These are phyloP conservation scores for Penicillium griseofulvum DNA, from an alignment of 2,329 filamentous ascomycete species.

Conservation along the genomic window DNA sequence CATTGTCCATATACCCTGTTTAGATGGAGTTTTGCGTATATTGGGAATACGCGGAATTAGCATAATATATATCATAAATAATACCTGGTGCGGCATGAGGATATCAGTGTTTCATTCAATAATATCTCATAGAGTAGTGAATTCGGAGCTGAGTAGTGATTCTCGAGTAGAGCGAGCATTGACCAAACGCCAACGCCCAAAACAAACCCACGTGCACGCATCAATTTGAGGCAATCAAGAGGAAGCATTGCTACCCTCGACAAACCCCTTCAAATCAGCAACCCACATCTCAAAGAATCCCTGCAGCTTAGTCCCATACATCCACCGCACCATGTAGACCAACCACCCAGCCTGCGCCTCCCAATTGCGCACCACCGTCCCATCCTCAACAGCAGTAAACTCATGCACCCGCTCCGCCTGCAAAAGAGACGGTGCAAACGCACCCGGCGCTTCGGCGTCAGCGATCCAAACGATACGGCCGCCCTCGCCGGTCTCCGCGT, in stretches of 20 bases:
- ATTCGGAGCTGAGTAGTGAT: neutral
- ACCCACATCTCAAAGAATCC: conserved; percentile 44
- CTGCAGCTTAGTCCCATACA: conserved; percentile 39
- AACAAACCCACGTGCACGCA: neutral
- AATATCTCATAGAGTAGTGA: neutral
- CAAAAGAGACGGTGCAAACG: conserved; percentile 36
- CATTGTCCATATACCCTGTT: conserved; percentile 19
- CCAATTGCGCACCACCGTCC: conserved; percentile 44
- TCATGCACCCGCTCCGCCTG: conserved; percentile 50
- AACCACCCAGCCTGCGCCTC: conserved; percentile 45
- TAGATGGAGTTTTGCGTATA: conserved; percentile 15
- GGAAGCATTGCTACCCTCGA: conserved; percentile 26
- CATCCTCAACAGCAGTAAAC: conserved; percentile 38
- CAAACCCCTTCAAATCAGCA: conserved; percentile 41
- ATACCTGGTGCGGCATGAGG: neutral
- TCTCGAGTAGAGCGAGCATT: neutral
- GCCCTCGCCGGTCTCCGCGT: conserved; percentile 13
- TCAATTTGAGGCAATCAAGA: neutral
- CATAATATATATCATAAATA: neutral
- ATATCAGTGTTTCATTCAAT: neutral
- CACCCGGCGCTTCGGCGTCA: conserved; percentile 30
- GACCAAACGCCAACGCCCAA: neutral
- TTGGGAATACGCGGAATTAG: neutral
- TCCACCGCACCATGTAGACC: conserved; percentile 44
- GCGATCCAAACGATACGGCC: conserved; percentile 32